Percentiles rank a stretch among this genome's conserved stretches.
phyloP scores from a whole-genome alignment of 2,329 filamentous ascomycete species.

The Bipolaris bicolor region DNA sequence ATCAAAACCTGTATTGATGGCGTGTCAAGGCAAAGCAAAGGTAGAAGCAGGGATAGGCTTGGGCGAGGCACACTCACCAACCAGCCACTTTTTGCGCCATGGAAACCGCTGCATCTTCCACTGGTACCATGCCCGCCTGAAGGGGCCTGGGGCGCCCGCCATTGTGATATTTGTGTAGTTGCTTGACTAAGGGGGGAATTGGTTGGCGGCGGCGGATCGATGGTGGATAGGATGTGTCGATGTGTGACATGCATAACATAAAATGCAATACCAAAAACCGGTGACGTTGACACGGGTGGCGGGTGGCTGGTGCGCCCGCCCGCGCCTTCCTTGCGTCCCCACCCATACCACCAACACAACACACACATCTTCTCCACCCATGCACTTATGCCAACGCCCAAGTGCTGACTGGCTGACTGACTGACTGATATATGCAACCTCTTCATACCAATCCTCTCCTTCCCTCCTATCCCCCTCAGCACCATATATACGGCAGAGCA shows the following conservation, averaged over 20 bases:
- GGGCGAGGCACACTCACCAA: constrained; percentile 52
- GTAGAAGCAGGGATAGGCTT: constrained; percentile 9
- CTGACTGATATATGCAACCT: no score
- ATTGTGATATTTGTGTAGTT: constrained; percentile 34
- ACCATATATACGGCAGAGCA: background rate
- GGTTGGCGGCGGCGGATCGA: constrained; percentile 1
- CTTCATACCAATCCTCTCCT: no score
- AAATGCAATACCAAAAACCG: constrained; percentile 3
- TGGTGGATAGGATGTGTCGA: no score
- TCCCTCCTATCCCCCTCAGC: background rate
- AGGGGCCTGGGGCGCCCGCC: constrained; percentile 45
- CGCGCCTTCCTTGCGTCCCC: constrained; percentile 18
- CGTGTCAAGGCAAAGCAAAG: constrained; percentile 10
- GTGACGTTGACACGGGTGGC: constrained; percentile 30
- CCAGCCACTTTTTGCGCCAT: constrained; percentile 66
- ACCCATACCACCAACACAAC: constrained; percentile 11
- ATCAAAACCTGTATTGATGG: constrained; percentile 58
- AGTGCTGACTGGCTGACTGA: background rate
- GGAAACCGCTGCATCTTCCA: constrained; percentile 68
- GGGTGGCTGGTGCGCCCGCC: constrained; percentile 33
- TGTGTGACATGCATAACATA: no score
- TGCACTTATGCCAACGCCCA: constrained; percentile 9
- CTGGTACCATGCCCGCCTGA: constrained; percentile 61
- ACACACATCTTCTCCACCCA: constrained; percentile 7
- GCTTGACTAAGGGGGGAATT: constrained; percentile 1